Base-by-base conservation (phyloP, 2,329 filamentous ascomycete genomes). In the Emmonsiellopsis sp. region DNA sequence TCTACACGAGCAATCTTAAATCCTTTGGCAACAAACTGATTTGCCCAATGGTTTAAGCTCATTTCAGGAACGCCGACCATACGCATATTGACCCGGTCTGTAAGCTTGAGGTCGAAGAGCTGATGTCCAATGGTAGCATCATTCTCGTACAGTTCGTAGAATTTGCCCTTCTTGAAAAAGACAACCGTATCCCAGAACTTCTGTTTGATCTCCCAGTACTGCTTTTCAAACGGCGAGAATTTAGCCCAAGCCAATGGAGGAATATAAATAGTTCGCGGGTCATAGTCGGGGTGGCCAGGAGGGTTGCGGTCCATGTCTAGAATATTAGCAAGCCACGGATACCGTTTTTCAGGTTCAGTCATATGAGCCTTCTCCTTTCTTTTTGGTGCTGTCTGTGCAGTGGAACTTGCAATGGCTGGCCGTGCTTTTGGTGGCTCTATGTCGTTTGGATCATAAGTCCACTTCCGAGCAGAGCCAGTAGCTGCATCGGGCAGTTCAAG, bases 91-190 rank as follows among this genome's bases (percentile, higher is more conserved):
- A 98, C 93, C 52, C 93, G 83, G 63, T 98, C 93, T 0, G 93
- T 98, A 66, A 98, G 85, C 73, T 98, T 98, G 53, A 98, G 79
- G 68, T 98, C 93, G 62, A 98, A 98, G 13, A 96, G 77, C 68
- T 97, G 93, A 66, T 98, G 91, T 4, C 93, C 93, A 53, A 97
- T 85, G 0, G 92, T 95, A 5, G 93, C 93, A 70, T 98, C 93
- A 56, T 96, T 95, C 68, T 98, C 93, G 65, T 97, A 98, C 0
- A 98, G 78, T 68, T 98, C 93, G 66, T 96, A 98, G 71, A 98
- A 98, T 64, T 98, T 98, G 64, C 93, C 93, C 76, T 98, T 98
- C 72, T 97, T 98, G 83, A 98, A 98, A 72, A 98, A 98, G 13
- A 98, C 92, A 45, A 98, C 86, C 0, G 91, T 96, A 60, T 96